Evolutionary conservation across 1,284 basidiomycete species (phyloP).

Genomic region (Apiotrichum brassicae): DNA sequence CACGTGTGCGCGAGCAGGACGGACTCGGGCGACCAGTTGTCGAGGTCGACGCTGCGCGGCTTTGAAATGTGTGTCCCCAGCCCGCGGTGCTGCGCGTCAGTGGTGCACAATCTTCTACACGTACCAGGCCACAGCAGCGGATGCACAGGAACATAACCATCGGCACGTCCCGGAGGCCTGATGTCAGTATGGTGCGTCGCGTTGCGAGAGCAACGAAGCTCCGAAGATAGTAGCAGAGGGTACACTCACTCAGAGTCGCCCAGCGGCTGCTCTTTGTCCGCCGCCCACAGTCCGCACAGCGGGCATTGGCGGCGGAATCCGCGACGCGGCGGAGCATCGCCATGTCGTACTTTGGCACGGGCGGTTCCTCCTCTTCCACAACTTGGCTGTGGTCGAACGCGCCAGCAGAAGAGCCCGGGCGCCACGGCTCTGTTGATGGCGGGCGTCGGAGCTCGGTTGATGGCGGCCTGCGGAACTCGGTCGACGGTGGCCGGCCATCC

Average conservation of each 20-base stretch:
- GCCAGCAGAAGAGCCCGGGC: not conserved
- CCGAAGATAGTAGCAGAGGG: too few species aligned
- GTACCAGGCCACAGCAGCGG: conserved; percentile 47
- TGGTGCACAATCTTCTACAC: not conserved
- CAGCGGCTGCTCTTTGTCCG: conserved; percentile 41
- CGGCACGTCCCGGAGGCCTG: conserved; percentile 41
- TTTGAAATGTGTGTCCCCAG: conserved; percentile 52
- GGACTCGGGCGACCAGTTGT: conserved; percentile 49
- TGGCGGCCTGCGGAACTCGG: not conserved
- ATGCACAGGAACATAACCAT: conserved; percentile 53
- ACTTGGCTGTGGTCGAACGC: not conserved
- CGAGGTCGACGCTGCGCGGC: conserved; percentile 51
- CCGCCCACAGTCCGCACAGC: conserved; percentile 50
- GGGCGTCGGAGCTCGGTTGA: too few species aligned
- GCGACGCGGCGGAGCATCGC: conserved; percentile 11
- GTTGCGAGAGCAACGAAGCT: too few species aligned
- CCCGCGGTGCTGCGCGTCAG: conserved; percentile 42
- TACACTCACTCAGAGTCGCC: conserved; percentile 43
- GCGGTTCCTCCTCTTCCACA: not conserved
- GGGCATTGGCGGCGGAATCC: conserved; percentile 31
- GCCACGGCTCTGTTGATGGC: not conserved
- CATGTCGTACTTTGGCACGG: conserved; percentile 11
- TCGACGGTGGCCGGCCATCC: not conserved
- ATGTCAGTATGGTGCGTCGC: not conserved
- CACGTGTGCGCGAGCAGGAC: conserved; percentile 40